Evolutionary conservation across 1,284 basidiomycete genomes (phyloP).

Genomic region (Neotropicomus parvogracilis): DNA sequence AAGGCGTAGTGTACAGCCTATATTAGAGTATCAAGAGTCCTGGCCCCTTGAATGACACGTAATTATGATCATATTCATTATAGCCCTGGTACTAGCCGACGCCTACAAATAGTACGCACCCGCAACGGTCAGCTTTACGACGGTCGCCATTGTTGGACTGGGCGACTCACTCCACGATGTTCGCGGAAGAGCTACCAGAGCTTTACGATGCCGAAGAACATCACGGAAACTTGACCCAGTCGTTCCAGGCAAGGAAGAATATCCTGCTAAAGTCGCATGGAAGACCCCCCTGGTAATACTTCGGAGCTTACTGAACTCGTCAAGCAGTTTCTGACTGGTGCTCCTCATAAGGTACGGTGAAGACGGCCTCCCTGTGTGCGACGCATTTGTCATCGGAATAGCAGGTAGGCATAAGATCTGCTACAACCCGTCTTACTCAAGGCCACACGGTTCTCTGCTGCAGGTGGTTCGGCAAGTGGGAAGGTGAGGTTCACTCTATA

Average conservation of each 20-base stretch:
- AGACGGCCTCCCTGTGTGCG: conserved; percentile 62
- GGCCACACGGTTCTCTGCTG: conserved; percentile 1
- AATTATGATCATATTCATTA: conserved; percentile 7
- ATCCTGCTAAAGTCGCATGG: conserved; percentile 81
- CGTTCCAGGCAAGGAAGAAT: conserved; percentile 54
- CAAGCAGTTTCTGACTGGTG: conserved; percentile 11
- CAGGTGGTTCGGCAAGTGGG: conserved; percentile 89
- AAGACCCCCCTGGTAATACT: conserved; percentile 69
- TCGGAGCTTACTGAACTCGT: conserved; percentile 7
- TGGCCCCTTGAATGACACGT: no score
- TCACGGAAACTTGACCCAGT: conserved; percentile 15
- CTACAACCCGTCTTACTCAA: conserved; percentile 29
- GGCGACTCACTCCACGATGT: conserved; percentile 17
- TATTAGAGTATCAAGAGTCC: no score
- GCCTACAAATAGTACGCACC: conserved; percentile 32
- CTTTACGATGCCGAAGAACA: conserved; percentile 22
- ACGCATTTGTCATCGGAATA: conserved; percentile 91
- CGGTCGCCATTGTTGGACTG: not conserved
- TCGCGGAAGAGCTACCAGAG: conserved; percentile 29
- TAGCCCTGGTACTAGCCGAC: conserved; percentile 29
- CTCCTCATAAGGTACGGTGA: conserved; percentile 60
- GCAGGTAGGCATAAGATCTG: conserved; percentile 64
- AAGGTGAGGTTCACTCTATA: conserved; percentile 55
- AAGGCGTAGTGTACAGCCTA: not conserved
- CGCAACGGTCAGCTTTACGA: conserved; percentile 13